A percentile compares a stretch with the other conserved stretches of the same genome.
Evolutionary conservation across 1,284 basidiomycete species (phyloP).

Genomic region (Papiliotrema terrestris): DNA sequence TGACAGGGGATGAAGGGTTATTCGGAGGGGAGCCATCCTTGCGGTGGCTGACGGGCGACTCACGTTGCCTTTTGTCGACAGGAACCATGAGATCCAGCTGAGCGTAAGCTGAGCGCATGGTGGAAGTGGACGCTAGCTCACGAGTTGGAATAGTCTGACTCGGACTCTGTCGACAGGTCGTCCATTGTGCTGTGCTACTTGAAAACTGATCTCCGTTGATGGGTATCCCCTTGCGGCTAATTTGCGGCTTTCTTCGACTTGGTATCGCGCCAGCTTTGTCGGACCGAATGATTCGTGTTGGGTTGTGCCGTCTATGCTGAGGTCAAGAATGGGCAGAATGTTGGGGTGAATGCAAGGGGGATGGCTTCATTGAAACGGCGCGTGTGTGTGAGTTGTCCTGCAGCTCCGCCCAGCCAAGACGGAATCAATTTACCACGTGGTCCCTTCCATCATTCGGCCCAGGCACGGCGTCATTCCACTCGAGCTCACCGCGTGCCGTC

Average conservation of each 20-base stretch:
- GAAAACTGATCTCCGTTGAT: not conserved
- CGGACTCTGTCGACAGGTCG: conserved; percentile 49
- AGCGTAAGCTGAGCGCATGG: conserved; percentile 2
- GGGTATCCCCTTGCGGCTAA: not conserved
- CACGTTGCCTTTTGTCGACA: conserved; percentile 65
- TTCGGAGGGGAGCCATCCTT: too few species aligned
- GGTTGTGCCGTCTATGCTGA: not conserved
- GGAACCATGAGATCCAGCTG: conserved; percentile 99
- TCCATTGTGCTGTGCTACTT: conserved; percentile 33
- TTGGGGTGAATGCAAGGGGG: not conserved
- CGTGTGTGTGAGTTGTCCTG: too few species aligned
- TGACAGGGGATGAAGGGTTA: too few species aligned
- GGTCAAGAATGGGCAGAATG: not conserved
- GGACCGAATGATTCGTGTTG: too few species aligned
- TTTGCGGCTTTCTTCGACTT: not conserved
- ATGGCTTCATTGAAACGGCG: not conserved
- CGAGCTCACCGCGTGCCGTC: too few species aligned
- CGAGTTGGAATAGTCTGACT: conserved; percentile 51
- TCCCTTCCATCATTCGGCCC: not conserved
- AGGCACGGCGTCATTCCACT: too few species aligned
- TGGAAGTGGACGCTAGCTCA: conserved; percentile 10
- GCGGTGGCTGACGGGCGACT: conserved; percentile 7
- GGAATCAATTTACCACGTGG: not conserved
- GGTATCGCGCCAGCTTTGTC: not conserved
- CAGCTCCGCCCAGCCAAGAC: not conserved